A percentile compares a stretch with the other conserved stretches of the same genome.
phyloP scores from a whole-genome alignment of 805 yeast species.

The Yamadazyma olivae region DNA sequence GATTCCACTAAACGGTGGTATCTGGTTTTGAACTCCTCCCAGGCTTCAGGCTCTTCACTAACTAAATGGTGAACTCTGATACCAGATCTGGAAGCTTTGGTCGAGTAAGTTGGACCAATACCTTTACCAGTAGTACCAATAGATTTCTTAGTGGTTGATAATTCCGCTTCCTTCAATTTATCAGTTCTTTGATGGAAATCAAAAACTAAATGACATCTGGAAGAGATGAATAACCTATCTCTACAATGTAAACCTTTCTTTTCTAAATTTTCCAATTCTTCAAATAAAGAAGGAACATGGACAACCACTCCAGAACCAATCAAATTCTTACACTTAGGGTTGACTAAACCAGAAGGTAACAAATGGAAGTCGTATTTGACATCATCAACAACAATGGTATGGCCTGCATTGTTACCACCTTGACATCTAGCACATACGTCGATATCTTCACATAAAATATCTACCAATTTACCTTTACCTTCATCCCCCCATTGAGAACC shows the following conservation, averaged over 20 bases:
- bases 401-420: constrained; percentile 99
- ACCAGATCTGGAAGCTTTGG: constrained; percentile 96
- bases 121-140: constrained; percentile 99
- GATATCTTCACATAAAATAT: constrained; percentile 87
- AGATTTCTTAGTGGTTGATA: constrained; percentile 72
- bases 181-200: constrained; percentile 98
- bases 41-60: constrained; percentile 82
- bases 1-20: constrained; percentile 76
- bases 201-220: constrained; percentile 94
- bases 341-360: constrained; percentile 97
- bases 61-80: constrained; percentile 95
- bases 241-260: constrained; percentile 75
- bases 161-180: constrained; percentile 90
- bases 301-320: constrained; percentile 96
- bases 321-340: constrained; percentile 84
- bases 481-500: constrained; percentile 99
- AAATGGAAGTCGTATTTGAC: constrained; percentile 96
- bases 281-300: constrained; percentile 89
- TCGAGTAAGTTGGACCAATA: constrained; percentile 96
- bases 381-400: constrained; percentile 89
- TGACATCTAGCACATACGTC: constrained; percentile 98
- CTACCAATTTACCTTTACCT: constrained; percentile 98
- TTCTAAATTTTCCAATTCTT: constrained; percentile 78
- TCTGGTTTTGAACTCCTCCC: constrained; percentile 84
- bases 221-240: constrained; percentile 80